phyloP scores from a whole-genome alignment of 176 grass and related monocot species.

The Eremochloa ophiuroides region DNA sequence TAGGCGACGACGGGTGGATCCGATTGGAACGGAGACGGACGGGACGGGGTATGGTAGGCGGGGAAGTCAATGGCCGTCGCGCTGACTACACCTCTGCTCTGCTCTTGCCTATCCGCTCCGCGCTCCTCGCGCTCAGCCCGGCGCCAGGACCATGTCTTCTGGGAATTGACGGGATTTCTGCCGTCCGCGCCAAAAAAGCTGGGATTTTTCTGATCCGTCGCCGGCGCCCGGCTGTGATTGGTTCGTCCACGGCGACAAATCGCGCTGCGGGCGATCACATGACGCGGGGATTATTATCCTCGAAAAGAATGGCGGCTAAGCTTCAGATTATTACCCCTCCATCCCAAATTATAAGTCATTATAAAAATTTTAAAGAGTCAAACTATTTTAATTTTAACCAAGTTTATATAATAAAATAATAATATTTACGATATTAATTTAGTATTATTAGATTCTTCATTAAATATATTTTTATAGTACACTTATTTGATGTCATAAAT shows the following conservation, averaged over 20 bases:
- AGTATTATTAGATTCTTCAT: too few relatives aligned
- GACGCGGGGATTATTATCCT: neutral
- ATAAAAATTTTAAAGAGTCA: too few relatives aligned
- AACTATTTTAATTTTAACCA: too few relatives aligned
- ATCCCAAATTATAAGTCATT: too few relatives aligned
- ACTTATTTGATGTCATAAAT: too few relatives aligned
- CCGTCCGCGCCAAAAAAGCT: neutral
- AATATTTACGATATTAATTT: too few relatives aligned
- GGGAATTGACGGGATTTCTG: neutral
- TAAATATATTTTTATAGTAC: too few relatives aligned
- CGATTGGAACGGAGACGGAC: slow-evolving; percentile 19
- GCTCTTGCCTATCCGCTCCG: neutral
- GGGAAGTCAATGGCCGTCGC: slow-evolving; percentile 31
- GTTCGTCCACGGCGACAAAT: neutral
- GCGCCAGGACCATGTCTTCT: neutral
- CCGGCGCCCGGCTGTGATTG: neutral
- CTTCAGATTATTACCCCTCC: too few relatives aligned
- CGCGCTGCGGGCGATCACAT: neutral
- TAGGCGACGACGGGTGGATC: slow-evolving; percentile 23
- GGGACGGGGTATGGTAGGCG: slow-evolving; percentile 1
- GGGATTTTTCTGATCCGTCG: neutral
- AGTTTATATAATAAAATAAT: too few relatives aligned
- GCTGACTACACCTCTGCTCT: neutral
- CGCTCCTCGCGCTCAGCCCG: neutral
- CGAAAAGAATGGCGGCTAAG: neutral